Evolutionary conservation across 345 rosid genomes (phyloP), one percentile per base, ranked within the genome.

Genomic region (Kernera saxatilis): DNA sequence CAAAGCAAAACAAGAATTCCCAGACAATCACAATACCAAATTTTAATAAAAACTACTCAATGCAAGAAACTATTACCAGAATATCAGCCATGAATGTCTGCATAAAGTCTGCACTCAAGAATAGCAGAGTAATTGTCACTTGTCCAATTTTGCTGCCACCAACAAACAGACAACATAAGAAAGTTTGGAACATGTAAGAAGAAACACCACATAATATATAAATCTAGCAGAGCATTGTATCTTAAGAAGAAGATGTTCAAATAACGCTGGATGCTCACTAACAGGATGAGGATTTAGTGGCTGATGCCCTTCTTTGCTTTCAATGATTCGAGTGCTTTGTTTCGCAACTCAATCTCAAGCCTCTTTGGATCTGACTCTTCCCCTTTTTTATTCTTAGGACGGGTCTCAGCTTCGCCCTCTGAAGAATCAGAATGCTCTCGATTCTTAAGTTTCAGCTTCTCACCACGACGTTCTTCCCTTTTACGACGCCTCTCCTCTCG

Each of bases 321-420:
- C 52, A 89, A 73, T 36, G 96, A 83, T 76, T 95, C 98, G 0
- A 95, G 83, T 46, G 99, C 99, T 84, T 87, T 92, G 84, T 87
- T 83, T 83, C 97, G 82, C 72, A 95, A 51, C 83, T 95, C 98
- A 64, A 90, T 84, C 84, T 95, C 99, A 64, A 95, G 98, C 78
- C 79, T 81, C 81, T 83, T 88, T 79, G 86, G 92, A 70, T 88
- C 87, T 27, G 83, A 61, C 32, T 80, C 82, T 54, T 75, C 61
- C 68, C 74, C 85, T 39, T 83, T 89, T 29, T 72, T 77, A 29
- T 74, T 79, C 61, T 75, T 82, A 8, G 58, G 69, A 81, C 7
- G 78, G 25, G 67, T 69, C 53, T 64, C 76, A 40, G 50, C 75
- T 67, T 84, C 92, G 48, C 74, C 87, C 57, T 81, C 89, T 14